These are phyloP conservation scores for Actinomucor elegans DNA, from an alignment of 371 early-diverging fungal species.

Conservation along the genomic window DNA sequence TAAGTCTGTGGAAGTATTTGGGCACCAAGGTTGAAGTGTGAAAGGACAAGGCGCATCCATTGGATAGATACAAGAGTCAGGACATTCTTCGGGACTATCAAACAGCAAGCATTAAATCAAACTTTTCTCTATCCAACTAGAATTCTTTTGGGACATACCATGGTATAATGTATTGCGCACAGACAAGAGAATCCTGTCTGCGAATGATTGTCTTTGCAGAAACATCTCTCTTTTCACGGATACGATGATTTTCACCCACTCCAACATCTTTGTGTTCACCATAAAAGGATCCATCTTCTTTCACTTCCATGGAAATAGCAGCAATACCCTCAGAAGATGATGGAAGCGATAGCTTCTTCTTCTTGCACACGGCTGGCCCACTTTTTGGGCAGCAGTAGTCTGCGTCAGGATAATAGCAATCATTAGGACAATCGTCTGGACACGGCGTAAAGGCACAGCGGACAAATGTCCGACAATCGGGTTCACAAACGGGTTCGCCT, in stretches of 20 bases:
- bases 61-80: slow-evolving; percentile 21
- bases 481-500: slow-evolving; percentile 26
- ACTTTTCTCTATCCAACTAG: no score
- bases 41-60: slow-evolving; percentile 22
- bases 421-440: slow-evolving; percentile 27
- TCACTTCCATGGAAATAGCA: no score
- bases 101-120: no score
- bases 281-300: no score
- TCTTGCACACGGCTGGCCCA: slow-evolving; percentile 24
- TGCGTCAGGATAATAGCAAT: slow-evolving; percentile 36
- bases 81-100: slow-evolving; percentile 32
- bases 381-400: slow-evolving; percentile 31
- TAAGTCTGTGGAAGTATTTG: background rate
- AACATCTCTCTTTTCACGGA: no score
- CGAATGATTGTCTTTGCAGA: no score
- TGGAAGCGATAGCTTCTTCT: no score
- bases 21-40: slow-evolving; percentile 4
- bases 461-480: slow-evolving; percentile 16
- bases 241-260: no score
- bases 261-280: no score
- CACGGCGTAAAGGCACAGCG: slow-evolving; percentile 29
- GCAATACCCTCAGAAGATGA: no score
- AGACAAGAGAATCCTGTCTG: background rate
- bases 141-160: no score
- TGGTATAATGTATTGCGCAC: slow-evolving; percentile 1